Conservation (phyloP, 2,329 filamentous ascomycete genomes). For the Monosporascus sp. region DNA sequence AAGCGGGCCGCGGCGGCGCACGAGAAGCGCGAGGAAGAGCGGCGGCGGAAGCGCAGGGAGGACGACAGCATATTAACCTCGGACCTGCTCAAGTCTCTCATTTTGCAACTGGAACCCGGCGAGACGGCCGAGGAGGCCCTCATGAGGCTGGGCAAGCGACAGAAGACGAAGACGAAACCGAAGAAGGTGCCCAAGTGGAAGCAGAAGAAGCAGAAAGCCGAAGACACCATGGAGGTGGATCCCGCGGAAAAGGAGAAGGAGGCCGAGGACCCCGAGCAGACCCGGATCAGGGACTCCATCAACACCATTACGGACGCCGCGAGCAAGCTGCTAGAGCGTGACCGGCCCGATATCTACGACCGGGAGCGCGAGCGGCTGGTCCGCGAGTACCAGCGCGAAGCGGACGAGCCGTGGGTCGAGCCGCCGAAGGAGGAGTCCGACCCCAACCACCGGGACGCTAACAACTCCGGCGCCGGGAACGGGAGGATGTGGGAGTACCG, state of each 20-base stretch:
- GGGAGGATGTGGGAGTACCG: constrained; percentile 76
- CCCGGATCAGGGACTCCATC: constrained; percentile 66
- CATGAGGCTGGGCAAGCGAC: constrained; percentile 67
- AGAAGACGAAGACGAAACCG: constrained; percentile 37
- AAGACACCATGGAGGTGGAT: constrained; percentile 66
- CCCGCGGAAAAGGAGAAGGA: constrained; percentile 22
- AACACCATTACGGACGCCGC: constrained; percentile 83
- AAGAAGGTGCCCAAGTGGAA: constrained; percentile 62
- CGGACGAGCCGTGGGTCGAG: constrained; percentile 76
- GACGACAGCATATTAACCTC: constrained; percentile 71
- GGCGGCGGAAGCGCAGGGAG: constrained; percentile 62
- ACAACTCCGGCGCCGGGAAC: neutral
- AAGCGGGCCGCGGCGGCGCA: constrained; percentile 80
- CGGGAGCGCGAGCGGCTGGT: constrained; percentile 77
- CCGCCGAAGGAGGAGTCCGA: constrained; percentile 29
- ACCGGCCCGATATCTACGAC: constrained; percentile 88
- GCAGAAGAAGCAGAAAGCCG: constrained; percentile 59
- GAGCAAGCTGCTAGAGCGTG: constrained; percentile 77
- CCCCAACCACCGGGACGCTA: neutral
- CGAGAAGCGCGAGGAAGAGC: constrained; percentile 75
- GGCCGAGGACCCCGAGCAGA: constrained; percentile 63
- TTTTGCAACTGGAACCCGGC: constrained; percentile 66
- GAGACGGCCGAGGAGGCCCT: constrained; percentile 89
- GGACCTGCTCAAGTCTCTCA: constrained; percentile 69
- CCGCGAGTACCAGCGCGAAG: constrained; percentile 77